Percentiles rank a stretch among this genome's conserved stretches.
Evolutionary conservation across 2,329 filamentous ascomycete species (phyloP).

Genomic region (Microdochium trichocladiopsis): DNA sequence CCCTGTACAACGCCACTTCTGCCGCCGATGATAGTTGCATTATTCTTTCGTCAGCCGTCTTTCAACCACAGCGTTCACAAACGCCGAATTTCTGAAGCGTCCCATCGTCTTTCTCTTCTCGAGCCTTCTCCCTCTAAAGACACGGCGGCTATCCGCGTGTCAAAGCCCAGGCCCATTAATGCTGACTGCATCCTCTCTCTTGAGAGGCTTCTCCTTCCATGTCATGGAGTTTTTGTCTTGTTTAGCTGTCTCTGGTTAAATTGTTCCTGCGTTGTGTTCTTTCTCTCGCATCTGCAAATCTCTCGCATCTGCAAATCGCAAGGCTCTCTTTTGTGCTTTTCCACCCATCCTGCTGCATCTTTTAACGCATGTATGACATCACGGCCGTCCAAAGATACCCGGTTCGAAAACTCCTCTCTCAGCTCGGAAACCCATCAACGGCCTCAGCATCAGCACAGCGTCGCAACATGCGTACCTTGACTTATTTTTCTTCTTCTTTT

Average conservation of each 20-base stretch:
- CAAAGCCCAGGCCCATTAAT: too few species aligned
- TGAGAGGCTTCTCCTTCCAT: background rate
- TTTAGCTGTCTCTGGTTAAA: background rate
- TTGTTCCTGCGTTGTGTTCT: background rate
- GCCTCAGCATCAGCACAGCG: background rate
- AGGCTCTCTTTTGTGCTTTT: background rate
- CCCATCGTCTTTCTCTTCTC: background rate
- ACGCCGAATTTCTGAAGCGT: background rate
- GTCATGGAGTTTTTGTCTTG: background rate
- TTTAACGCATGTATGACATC: slow-evolving; percentile 3
- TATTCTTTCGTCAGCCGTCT: slow-evolving; percentile 24
- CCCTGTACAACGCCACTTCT: background rate
- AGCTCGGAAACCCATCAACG: background rate
- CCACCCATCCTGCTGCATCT: background rate
- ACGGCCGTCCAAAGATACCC: slow-evolving; percentile 5
- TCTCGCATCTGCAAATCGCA: background rate
- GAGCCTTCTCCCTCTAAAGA: background rate
- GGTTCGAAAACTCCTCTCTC: background rate
- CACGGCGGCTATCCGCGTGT: too few species aligned
- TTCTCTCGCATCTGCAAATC: background rate
- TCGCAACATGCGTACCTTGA: background rate
- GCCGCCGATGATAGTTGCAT: slow-evolving; percentile 22
- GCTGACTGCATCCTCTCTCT: too few species aligned
- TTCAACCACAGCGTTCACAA: slow-evolving; percentile 14
- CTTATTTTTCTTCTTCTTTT: background rate